Base-by-base conservation (phyloP, 2,329 filamentous ascomycete genomes). In the Fusarium falciforme region DNA sequence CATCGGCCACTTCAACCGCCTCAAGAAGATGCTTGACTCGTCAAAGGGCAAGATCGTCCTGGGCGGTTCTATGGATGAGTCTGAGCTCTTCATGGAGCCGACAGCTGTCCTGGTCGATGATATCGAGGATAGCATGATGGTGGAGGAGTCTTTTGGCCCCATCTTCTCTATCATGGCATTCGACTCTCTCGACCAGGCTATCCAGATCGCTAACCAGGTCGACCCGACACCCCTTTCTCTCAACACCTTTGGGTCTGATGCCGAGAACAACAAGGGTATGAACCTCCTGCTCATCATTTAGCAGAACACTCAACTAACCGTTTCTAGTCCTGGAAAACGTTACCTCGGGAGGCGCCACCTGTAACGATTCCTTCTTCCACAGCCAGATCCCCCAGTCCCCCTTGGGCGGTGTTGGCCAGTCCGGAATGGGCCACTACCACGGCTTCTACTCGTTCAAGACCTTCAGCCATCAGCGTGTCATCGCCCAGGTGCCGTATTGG, bases 121-220 rank as follows among this genome's bases (percentile, higher is more conserved):
- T 71, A 80, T 89, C 17, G 70, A 84, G 31, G 89, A 95, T 58
- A 96, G 98, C 83, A 90, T 98, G 83, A 89, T 98, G 79, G 85
- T 85, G 27, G 90, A 97, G 72, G 96, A 99, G 85, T 94, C 92
- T 49, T 99, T 99, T 80, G 96, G 96, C 8, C 96, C 96, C n/a
- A 88, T 98, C 68, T 94, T 97, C 76, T 92, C 94, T 72, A 91
- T 98, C 72, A 85, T 97, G 63, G 89, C 94, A 0, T 92, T 94
- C 64, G 89, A 94, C 73, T 88, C 90, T 76, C 87, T 98, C n/a
- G 93, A 97, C 74, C 90, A 97, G 78, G 96, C 95, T 59, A 95
- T 98, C 81, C 88, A 87, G 42, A 90, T 95, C 73, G 94, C 94
- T 71, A 96, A 97, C 82, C 85, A 89, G 64, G 89, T 98, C 58